Evolutionary conservation across 2,329 filamentous ascomycete genomes (phyloP), one percentile per base, ranked within the genome.

Genomic region (Daldinia eschscholtzii): DNA sequence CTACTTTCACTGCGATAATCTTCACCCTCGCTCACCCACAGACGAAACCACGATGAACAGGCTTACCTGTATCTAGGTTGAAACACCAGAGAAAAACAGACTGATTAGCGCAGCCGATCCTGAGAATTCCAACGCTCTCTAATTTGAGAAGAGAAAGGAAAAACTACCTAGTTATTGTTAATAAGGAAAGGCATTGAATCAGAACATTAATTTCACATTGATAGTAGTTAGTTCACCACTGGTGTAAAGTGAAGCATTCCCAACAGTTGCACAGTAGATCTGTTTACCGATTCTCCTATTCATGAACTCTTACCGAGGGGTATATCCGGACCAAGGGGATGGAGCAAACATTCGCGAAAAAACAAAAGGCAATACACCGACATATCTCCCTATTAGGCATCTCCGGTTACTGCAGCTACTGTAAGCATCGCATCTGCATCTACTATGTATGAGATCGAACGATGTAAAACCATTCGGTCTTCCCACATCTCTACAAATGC

Each of bases 1-100:
- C 50, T 64, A 70, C 53, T 59, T 33, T 20, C 39, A 15, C 6
- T 44, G n/a, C 53, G 55, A 62, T 48, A 67, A 67, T 42, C 26
- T 58, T 48, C 58, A 65, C 60, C 46, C 58, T 67, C 67, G 60
- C 61, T 70, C 53, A 33, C 61, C 53, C 57, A 59, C 64, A 28
- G 26, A 39, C 57, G 50, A 53, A 44, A 18, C 57, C 42, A 42
- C 56, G 46, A 61, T 28, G 28, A 37, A 37, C 52, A 55, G 33
- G 55, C 20, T 13, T 30, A 55, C n/a, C 59, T 55, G 41, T 57
- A 57, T 67, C 67, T 50, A 64, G 53, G 57, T 61, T 70, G 57
- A 42, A 42, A 42, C 5, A 42, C 6, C 53, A 67, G 65, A 70
- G 61, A 61, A 58, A 65, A 57, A 48, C 58, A 55, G 61, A 65